Conservation (phyloP, 2,329 filamentous ascomycete genomes). For the Akanthomyces muscarius region DNA sequence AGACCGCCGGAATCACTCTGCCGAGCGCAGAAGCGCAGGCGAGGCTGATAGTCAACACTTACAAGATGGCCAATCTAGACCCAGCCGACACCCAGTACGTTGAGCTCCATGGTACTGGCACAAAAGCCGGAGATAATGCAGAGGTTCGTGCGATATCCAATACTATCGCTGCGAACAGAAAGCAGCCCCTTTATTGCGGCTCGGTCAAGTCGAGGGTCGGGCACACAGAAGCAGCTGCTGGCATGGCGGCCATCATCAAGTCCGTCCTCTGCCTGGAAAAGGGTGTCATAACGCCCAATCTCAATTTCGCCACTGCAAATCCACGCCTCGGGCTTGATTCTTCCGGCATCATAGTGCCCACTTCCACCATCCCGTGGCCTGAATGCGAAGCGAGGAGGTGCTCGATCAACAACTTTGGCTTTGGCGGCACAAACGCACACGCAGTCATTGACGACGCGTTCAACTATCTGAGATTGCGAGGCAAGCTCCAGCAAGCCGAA, state of each 20-base stretch:
- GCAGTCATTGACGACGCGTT: slow-evolving; percentile 20
- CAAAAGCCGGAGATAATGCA: slow-evolving; percentile 28
- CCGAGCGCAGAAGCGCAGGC: slow-evolving; percentile 18
- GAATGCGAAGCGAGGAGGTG: slow-evolving; percentile 4
- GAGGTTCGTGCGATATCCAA: slow-evolving; percentile 20
- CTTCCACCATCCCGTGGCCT: slow-evolving; percentile 13
- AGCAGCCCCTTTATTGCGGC: slow-evolving; percentile 19
- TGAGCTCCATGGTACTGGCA: slow-evolving; percentile 40
- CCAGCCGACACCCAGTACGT: slow-evolving; percentile 26
- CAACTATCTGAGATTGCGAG: background rate
- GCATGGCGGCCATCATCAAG: slow-evolving; percentile 22
- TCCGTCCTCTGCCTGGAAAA: slow-evolving; percentile 20
- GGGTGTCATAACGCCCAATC: slow-evolving; percentile 19
- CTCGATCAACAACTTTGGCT: slow-evolving; percentile 23
- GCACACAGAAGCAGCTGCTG: slow-evolving; percentile 21
- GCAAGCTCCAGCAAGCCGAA: background rate
- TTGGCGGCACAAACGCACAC: slow-evolving; percentile 24
- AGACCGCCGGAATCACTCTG: slow-evolving; percentile 23
- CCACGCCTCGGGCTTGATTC: background rate
- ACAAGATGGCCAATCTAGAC: slow-evolving; percentile 28
- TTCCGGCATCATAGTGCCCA: slow-evolving; percentile 22
- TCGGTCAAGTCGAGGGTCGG: slow-evolving; percentile 24
- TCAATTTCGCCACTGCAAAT: background rate
- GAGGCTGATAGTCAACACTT: slow-evolving; percentile 28
- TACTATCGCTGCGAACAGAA: slow-evolving; percentile 17